phyloP scores from a whole-genome alignment of 805 yeast species.

The Limtongia smithiae region DNA sequence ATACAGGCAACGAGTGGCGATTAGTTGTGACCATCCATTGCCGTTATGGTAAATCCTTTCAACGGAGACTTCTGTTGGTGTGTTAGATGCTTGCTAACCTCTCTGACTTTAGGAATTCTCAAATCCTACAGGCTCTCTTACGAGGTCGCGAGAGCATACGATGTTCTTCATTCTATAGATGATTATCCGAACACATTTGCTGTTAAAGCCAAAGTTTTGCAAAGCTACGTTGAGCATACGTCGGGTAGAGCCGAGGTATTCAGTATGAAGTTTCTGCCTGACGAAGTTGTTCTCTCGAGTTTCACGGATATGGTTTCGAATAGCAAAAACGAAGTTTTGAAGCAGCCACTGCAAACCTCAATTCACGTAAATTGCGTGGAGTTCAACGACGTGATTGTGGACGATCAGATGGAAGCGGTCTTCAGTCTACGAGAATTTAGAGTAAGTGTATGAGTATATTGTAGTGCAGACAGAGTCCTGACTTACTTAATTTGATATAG shows the following conservation, averaged over 20 bases:
- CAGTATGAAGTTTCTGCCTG: constrained; percentile 11
- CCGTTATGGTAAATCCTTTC: constrained; percentile 11
- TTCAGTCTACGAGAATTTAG: constrained; percentile 22
- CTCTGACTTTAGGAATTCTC: constrained; percentile 10
- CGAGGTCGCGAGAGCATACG: constrained; percentile 15
- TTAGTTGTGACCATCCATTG: constrained; percentile 16
- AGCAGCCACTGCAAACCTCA: constrained; percentile 26
- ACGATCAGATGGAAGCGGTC: constrained; percentile 6
- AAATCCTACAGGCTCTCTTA: constrained; percentile 20
- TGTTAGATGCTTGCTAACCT: background rate
- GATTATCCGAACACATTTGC: constrained; percentile 17
- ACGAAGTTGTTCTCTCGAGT: constrained; percentile 14
- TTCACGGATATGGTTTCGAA: constrained; percentile 17
- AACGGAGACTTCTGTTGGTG: background rate
- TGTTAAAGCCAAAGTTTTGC: constrained; percentile 12
- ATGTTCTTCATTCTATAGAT: constrained; percentile 18
- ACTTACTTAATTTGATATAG: too few species aligned
- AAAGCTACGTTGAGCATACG: constrained; percentile 24
- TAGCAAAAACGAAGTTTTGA: constrained; percentile 11
- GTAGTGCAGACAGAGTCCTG: too few species aligned
- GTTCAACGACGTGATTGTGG: constrained; percentile 11
- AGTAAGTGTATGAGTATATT: constrained; percentile 6
- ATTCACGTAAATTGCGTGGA: constrained; percentile 10
- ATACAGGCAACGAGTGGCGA: constrained; percentile 11
- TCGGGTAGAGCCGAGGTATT: constrained; percentile 24